These are phyloP conservation scores for Candida neerlandica DNA, from an alignment of 1,139 yeast genomes.

Conservation along the genomic window DNA sequence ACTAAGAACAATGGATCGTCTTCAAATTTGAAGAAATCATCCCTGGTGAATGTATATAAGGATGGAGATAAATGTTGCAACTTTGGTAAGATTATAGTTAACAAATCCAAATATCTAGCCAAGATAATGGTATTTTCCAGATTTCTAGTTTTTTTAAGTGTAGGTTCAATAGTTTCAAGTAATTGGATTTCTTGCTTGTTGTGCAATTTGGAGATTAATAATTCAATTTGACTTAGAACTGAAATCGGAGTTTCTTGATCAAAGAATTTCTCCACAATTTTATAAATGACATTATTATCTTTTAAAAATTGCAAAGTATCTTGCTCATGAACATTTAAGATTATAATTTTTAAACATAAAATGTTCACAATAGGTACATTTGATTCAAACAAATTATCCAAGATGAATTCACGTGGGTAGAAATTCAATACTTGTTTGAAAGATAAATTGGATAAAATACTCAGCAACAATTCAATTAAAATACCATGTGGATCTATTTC, in stretches of 20 bases:
- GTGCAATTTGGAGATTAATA: constrained; percentile 16
- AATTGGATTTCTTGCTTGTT: constrained; percentile 11
- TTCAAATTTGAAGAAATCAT: constrained; percentile 19
- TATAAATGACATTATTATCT: constrained; percentile 12
- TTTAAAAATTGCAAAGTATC: constrained; percentile 21
- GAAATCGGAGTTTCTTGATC: constrained; percentile 13
- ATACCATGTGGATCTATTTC: constrained; percentile 25
- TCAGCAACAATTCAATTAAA: constrained; percentile 25
- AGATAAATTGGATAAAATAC: constrained; percentile 21
- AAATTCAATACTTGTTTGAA: constrained; percentile 21
- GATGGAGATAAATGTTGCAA: constrained; percentile 7
- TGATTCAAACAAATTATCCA: constrained; percentile 17
- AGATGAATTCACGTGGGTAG: constrained; percentile 27
- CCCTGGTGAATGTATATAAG: constrained; percentile 16
- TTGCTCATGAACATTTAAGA: constrained; percentile 19
- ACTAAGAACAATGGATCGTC: constrained; percentile 31
- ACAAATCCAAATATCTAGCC: constrained; percentile 29
- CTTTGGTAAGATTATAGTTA: constrained; percentile 14
- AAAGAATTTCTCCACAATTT: constrained; percentile 12
- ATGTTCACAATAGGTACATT: constrained; percentile 16
- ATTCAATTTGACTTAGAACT: constrained; percentile 25
- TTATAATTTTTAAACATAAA: constrained; percentile 25
- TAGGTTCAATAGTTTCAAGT: constrained; percentile 10
- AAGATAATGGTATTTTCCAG: constrained; percentile 20
- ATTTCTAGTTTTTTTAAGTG: constrained; percentile 12